Evolutionary conservation across 371 early-diverging fungal species (phyloP).

Genomic region (Lichtheimia ramosa): DNA sequence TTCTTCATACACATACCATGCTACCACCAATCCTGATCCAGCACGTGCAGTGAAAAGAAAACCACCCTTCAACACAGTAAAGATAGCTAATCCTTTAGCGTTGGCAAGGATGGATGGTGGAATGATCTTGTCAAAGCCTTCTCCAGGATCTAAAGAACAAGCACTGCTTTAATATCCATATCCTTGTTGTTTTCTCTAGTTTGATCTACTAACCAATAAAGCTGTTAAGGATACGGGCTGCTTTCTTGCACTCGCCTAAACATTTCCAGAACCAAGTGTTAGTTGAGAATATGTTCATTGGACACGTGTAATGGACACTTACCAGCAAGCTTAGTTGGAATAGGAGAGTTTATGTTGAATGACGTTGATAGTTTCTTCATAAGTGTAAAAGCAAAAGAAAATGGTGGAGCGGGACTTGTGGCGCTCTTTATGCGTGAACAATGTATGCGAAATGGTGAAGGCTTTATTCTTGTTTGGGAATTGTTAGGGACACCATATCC

Average conservation of each 20-base stretch:
- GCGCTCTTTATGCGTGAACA: constrained; percentile 64
- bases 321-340: constrained; percentile 14
- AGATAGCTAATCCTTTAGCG: constrained; percentile 90
- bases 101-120: constrained; percentile 68
- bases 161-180: not conserved
- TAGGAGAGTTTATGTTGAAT: constrained; percentile 14
- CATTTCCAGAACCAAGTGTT: not conserved
- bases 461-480: constrained; percentile 32
- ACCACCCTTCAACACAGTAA: constrained; percentile 90
- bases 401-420: no score
- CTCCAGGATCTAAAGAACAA: constrained; percentile 48
- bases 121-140: constrained; percentile 74
- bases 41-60: constrained; percentile 89
- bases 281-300: not conserved
- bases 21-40: constrained; percentile 89
- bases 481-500: no score
- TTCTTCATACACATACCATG: constrained; percentile 38
- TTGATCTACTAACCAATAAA: constrained; percentile 56
- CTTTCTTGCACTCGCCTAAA: constrained; percentile 71
- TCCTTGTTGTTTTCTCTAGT: not conserved
- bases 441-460: constrained; percentile 77
- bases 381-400: constrained; percentile 16
- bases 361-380: not conserved
- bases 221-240: constrained; percentile 73
- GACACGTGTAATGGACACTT: not conserved